Evolutionary conservation across 495 filamentous ascomycete genomes (phyloP).

Genomic region (Aspergillus diversus): DNA sequence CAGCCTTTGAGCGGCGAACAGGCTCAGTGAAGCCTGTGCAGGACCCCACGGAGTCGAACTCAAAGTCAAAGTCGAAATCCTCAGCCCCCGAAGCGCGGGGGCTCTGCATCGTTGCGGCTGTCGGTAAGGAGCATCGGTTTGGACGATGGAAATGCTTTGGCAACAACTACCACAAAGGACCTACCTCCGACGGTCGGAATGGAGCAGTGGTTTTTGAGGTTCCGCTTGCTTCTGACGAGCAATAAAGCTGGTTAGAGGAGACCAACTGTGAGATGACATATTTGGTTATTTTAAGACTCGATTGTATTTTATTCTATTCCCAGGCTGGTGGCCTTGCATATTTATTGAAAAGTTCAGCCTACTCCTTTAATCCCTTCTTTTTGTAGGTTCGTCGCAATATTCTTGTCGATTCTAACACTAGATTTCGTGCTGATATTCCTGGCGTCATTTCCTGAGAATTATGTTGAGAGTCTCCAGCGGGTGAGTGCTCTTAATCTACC

Average conservation of each 20-base stretch:
- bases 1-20: constrained; percentile 69
- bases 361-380: constrained; percentile 1
- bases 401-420: too few relatives aligned
- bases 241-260: not conserved
- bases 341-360: constrained; percentile 12
- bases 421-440: too few relatives aligned
- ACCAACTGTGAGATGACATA: constrained; percentile 12
- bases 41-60: constrained; percentile 37
- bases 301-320: constrained; percentile 23
- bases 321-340: constrained; percentile 27
- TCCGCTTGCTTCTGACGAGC: constrained; percentile 43
- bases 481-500: too few relatives aligned
- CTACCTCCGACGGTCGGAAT: constrained; percentile 67
- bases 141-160: constrained; percentile 69
- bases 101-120: constrained; percentile 76
- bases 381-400: not conserved
- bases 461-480: too few relatives aligned
- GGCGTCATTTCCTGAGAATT: too few relatives aligned
- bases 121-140: constrained; percentile 83
- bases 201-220: constrained; percentile 82
- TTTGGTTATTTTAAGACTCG: constrained; percentile 14
- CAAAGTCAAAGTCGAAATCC: constrained; percentile 58
- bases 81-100: constrained; percentile 55
- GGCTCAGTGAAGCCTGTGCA: constrained; percentile 36
- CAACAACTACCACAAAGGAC: constrained; percentile 44